Evolutionary conservation across 1,284 basidiomycete genomes (phyloP), one percentile per base, ranked within the genome.

Genomic region (Tylopilus sp.): DNA sequence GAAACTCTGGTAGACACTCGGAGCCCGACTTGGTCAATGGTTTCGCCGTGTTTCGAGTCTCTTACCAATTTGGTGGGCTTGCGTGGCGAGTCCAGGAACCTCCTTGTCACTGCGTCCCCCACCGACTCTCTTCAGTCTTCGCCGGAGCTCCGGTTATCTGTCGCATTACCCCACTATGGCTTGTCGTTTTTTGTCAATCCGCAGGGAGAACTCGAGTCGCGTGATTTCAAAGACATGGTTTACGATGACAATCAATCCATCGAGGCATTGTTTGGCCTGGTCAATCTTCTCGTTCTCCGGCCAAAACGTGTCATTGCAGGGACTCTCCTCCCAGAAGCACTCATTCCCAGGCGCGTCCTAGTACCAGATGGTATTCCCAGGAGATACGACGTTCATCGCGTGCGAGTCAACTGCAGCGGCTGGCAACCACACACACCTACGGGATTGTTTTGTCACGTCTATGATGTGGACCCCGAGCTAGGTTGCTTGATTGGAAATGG

Each of bases 401-500:
- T 36, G 36, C 36, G 12, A 36, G 36, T 36, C 36, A 13, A 36
- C 8, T 13, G 9, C 12, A 36, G 36, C 36, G 36, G 12, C 36
- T 8, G 8, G 12, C 36, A 36, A 36, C 36, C 36, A 10, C 8
- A 13, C 36, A 13, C 8, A 36, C 36, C 12, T 36, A 13, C 12
- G 36, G 36, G 33, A 5, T 22, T 24, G 7, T 26, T 55, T 22
- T 10, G 8, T 64, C 70, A 78, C 59, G 73, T 75, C 29, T 86
- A 85, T 61, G 66, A 72, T 0, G 70, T 86, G 58, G 81, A 87
- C 65, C 65, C 65, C 0, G 74, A 78, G 33, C 73, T 87, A 15
- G 78, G 82, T 26, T 72, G 76, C 55, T 73, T 87, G 1, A 71
- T 71, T 3, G 78, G 80, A 15, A 72, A 74, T 47, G 66, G 62